phyloP scores from a whole-genome alignment of 257 asterid species.

The Nicotiana sylvestris region DNA sequence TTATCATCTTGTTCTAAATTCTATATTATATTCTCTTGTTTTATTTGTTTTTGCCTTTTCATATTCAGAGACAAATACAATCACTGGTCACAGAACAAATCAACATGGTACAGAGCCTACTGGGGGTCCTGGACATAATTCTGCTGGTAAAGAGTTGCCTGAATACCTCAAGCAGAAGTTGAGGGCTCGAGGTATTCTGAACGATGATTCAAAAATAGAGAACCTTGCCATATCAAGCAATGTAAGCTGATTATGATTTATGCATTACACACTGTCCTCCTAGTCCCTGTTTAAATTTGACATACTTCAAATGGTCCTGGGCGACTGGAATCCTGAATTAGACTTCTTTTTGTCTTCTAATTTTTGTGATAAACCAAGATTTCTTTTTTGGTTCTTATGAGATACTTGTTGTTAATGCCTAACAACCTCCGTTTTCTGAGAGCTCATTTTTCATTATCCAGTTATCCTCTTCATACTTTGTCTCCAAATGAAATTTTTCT shows the following conservation, averaged over 20 bases:
- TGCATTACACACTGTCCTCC: not conserved
- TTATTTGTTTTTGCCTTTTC: slow-evolving; percentile 3
- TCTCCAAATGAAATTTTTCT: slow-evolving; percentile 8
- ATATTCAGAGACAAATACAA: slow-evolving; percentile 32
- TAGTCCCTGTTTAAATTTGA: not conserved
- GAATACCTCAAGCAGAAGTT: slow-evolving; percentile 87
- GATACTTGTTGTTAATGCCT: not conserved
- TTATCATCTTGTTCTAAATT: not conserved
- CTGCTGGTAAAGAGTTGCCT: slow-evolving; percentile 57
- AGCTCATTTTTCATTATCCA: not conserved
- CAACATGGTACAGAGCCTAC: slow-evolving; percentile 33
- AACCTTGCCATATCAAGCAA: slow-evolving; percentile 27
- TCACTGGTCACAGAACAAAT: slow-evolving; percentile 31
- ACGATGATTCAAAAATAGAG: slow-evolving; percentile 37
- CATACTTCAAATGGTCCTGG: not conserved
- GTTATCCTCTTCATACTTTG: not conserved
- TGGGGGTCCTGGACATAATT: slow-evolving; percentile 41
- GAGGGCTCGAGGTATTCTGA: slow-evolving; percentile 90
- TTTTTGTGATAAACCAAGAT: not conserved
- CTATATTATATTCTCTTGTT: slow-evolving; percentile 15
- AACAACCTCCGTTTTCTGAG: not conserved
- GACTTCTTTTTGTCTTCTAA: not conserved
- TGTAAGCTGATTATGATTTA: slow-evolving; percentile 31
- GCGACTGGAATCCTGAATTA: not conserved
- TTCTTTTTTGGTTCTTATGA: not conserved